Evolutionary conservation across 306 rosid genomes (phyloP), one percentile per base, ranked within the genome.

Genomic region (Lathyrus tuberosus): DNA sequence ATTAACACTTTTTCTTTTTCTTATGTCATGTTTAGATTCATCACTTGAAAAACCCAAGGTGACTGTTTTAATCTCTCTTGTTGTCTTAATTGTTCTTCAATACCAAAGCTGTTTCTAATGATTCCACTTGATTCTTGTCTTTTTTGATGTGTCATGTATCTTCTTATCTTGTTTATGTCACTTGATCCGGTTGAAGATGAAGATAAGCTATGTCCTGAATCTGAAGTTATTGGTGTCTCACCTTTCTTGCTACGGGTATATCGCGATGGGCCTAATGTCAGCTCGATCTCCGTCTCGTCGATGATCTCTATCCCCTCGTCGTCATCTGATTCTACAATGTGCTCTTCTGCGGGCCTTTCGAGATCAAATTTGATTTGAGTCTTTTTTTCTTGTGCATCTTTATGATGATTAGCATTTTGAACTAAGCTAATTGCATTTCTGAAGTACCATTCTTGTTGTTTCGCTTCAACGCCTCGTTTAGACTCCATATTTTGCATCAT

Each of bases 231-330:
- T 22, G 81, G 76, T 69, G 83, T 86, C 71, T 81, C 84, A 14
- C 69, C 60, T 77, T 80, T 85, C 86, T 83, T 87, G 83, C 81
- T 83, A 62, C 80, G 67, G 72, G 67, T 87, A 80, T 76, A 89
- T 75, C 90, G 81, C 17, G 95, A 84, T 42, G 96, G 99, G 16
- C 97, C 97, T 65, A 95, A 82, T 71, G 99, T 95, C 22, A 95
- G 74, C 80, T 89, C 89, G 66, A 91, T 87, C 80, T 91, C 88
- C 62, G 75, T 82, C 85, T 95, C 99, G 33, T 88, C 89, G 63
- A 91, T 80, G 61, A 75, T 79, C 80, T 85, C 91, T 71, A 77
- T 5, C 59, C 63, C 78, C 5, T 78, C 78, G 0, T 80, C 57
- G 2, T 51, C 57, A 4, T 51, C 82, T 48, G 80, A 59, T 70